Conservation (phyloP, 164 flowering plant species). For the Vitis amurensis region DNA sequence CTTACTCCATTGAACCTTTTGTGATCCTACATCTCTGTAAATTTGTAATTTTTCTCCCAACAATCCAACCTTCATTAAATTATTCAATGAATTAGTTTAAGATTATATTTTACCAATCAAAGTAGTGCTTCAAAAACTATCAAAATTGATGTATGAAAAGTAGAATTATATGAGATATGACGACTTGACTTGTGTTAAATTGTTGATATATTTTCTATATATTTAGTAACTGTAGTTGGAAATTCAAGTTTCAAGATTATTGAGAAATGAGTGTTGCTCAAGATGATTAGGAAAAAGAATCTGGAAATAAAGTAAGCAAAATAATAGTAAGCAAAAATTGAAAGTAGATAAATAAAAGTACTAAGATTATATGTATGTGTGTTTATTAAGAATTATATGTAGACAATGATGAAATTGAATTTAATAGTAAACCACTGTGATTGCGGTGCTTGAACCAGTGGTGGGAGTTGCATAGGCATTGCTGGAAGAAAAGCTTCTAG, state of each 20-base stretch:
- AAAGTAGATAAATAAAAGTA: no score
- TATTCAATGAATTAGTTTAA: background rate
- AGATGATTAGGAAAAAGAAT: no score
- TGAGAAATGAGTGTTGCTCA: no score
- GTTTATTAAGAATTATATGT: no score
- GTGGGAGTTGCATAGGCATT: constrained; percentile 13
- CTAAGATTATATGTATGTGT: no score
- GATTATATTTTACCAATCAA: background rate
- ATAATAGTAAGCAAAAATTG: no score
- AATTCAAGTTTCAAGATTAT: background rate
- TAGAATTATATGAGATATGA: no score
- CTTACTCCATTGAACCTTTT: constrained; percentile 34
- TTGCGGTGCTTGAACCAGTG: constrained; percentile 18
- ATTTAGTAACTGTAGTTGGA: background rate
- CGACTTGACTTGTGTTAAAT: no score
- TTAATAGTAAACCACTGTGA: constrained; percentile 20
- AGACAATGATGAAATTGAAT: no score
- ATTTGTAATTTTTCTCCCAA: constrained; percentile 42
- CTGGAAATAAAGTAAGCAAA: no score
- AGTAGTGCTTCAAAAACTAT: no score
- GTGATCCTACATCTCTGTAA: constrained; percentile 32
- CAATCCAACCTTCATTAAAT: constrained; percentile 46
- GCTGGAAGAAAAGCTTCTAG: constrained; percentile 27
- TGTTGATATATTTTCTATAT: background rate
- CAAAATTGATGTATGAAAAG: no score